A percentile compares a stretch with the other conserved stretches of the same genome.
These are phyloP conservation scores for Torulaspora franciscae DNA, from an alignment of 805 yeast species.

Conservation along the genomic window DNA sequence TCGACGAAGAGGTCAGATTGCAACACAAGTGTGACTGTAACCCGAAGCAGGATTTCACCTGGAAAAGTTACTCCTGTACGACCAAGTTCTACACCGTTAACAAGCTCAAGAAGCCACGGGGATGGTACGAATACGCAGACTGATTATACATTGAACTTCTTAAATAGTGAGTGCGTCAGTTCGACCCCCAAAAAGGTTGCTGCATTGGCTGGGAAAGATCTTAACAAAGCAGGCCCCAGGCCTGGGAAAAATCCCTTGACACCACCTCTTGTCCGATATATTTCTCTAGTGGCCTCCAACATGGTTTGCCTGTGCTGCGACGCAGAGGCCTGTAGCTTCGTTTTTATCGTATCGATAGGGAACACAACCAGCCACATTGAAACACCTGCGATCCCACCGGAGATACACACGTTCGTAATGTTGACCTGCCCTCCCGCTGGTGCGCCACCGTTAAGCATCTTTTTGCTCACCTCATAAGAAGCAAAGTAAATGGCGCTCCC, in stretches of 20 bases:
- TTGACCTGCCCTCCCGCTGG: conserved; percentile 53
- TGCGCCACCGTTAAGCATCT: conserved; percentile 42
- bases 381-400: conserved; percentile 96
- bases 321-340: conserved; percentile 35
- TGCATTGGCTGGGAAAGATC: conserved; percentile 99
- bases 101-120: conserved; percentile 55
- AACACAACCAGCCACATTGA: conserved; percentile 95
- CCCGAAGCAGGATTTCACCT: conserved; percentile 67
- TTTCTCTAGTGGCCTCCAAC: conserved; percentile 57
- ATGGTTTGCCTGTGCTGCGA: conserved; percentile 46
- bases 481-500: conserved; percentile 96
- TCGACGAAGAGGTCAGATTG: conserved; percentile 54
- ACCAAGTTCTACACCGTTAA: conserved; percentile 54
- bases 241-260: conserved; percentile 95
- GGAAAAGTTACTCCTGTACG: conserved; percentile 70
- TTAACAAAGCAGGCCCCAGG: conserved; percentile 86
- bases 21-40: conserved; percentile 67
- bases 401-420: conserved; percentile 68
- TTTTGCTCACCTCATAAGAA: conserved; percentile 79
- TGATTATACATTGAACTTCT: conserved; percentile 30
- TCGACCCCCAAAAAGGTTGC: conserved; percentile 97
- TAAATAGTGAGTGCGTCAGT: conserved; percentile 49
- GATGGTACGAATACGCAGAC: conserved; percentile 55
- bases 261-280: conserved; percentile 68
- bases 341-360: conserved; percentile 93